These are phyloP conservation scores for Dictyostelium citrinum DNA, from an alignment of 78 protist species.

Conservation along the genomic window DNA sequence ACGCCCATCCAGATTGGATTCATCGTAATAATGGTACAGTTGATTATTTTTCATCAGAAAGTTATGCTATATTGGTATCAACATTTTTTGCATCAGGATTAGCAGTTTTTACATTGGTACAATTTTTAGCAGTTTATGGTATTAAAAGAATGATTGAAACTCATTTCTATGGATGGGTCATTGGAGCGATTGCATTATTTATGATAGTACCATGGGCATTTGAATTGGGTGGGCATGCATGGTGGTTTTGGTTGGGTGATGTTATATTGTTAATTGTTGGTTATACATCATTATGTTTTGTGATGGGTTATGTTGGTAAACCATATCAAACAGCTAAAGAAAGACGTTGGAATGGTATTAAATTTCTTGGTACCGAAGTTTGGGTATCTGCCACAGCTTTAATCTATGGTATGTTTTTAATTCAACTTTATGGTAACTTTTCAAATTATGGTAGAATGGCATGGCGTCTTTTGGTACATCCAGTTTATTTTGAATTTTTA, in stretches of 20 bases:
- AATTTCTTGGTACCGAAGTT: slow-evolving; percentile 32
- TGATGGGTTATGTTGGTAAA: slow-evolving; percentile 69
- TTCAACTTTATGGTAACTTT: slow-evolving; percentile 54
- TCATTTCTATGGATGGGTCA: slow-evolving; percentile 27
- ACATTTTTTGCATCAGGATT: slow-evolving; percentile 27
- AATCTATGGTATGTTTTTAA: slow-evolving; percentile 66
- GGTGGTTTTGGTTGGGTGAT: slow-evolving; percentile 71
- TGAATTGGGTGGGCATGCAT: slow-evolving; percentile 22
- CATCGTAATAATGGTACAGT: slow-evolving; percentile 4
- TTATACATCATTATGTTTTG: slow-evolving; percentile 45
- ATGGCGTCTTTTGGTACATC: slow-evolving; percentile 71
- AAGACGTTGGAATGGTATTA: slow-evolving; percentile 25
- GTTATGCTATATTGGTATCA: slow-evolving; percentile 12
- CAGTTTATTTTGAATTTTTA: slow-evolving; percentile 49
- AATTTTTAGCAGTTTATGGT: slow-evolving; percentile 57
- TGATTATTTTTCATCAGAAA: slow-evolving; percentile 5
- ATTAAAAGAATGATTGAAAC: slow-evolving; percentile 58
- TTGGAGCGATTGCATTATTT: slow-evolving; percentile 51
- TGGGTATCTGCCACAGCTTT: slow-evolving; percentile 54
- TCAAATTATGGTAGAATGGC: slow-evolving; percentile 26
- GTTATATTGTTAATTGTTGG: slow-evolving; percentile 34
- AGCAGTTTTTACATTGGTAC: slow-evolving; percentile 52
- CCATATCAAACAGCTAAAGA: slow-evolving; percentile 45
- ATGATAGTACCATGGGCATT: slow-evolving; percentile 50
- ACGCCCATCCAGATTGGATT: slow-evolving; percentile 18